Base-by-base conservation (phyloP, 2,329 filamentous ascomycete genomes). In the Hymenoscyphus infarciens region DNA sequence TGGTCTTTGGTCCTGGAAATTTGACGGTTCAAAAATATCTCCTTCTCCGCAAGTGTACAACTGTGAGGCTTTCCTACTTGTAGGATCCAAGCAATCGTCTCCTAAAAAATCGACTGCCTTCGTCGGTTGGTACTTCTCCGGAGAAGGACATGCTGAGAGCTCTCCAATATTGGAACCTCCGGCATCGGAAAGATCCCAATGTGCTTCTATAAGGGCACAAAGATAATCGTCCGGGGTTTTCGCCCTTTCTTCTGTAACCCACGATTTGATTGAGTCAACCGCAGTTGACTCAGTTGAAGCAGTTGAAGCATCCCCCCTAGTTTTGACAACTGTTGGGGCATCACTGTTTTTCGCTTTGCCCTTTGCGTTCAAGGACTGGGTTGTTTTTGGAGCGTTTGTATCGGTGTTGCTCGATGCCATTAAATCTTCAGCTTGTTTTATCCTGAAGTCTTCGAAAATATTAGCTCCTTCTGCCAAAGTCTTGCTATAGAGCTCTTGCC, bases 21-120 rank as follows among this genome's bases (percentile, higher is more conserved):
- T 39, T 11, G 52, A 31, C 29, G 33, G 49, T 15, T 42, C 52
- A 56, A 56, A 61, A 15, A 31, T 22, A 2, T 15, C 27, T 19
- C 57, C 57, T 16, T 59, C 57, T 49, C 22, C 22, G 27, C 57
- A 59, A 6, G 29, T 42, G 8, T 45, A 52, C 10, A 52, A 5
- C 19, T 52, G 45, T 25, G 45, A 52, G 3, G 45, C 45, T 13
- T 25, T 52, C 22, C 45, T 52, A 13, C 45, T 52, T 22, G 45
- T 52, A 19, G 45, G 45, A 52, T 52, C 45, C 19, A 49, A 55
- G 25, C 45, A 52, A 55, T 29, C 45, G 3, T 67, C 61, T 13
- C 60, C 58, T 3, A 64, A 22, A 29, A 67, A 64, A 25, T 67
- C 64, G 19, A 63, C n/a, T 52, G 64, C 60, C 31, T 63, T 42